A percentile compares a stretch with the other conserved stretches of the same genome.
Evolutionary conservation across 164 flowering plant genomes (phyloP).

Genomic region (Berberis thunbergii): DNA sequence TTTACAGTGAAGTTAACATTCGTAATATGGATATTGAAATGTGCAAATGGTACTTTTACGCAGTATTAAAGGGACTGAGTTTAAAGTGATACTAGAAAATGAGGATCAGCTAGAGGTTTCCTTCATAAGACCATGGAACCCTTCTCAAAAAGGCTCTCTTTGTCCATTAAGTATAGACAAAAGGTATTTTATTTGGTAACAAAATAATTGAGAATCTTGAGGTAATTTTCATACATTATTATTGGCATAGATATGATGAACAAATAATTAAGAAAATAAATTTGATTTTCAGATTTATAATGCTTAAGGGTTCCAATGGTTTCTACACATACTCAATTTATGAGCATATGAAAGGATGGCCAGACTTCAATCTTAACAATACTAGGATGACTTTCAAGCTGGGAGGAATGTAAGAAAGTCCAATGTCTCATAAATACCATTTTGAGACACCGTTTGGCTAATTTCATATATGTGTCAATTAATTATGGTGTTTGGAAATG

Average conservation of each 20-base stretch:
- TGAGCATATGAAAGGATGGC: constrained; percentile 83
- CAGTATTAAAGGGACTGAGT: constrained; percentile 64
- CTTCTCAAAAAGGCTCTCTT: constrained; percentile 41
- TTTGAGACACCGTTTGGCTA: too few relatives aligned
- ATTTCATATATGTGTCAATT: too few relatives aligned
- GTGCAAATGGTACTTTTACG: constrained; percentile 2
- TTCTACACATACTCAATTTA: constrained; percentile 80
- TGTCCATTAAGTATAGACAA: constrained; percentile 76
- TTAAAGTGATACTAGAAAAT: constrained; percentile 49
- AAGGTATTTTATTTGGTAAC: constrained; percentile 32
- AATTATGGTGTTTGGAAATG: too few relatives aligned
- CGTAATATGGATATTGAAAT: too few relatives aligned
- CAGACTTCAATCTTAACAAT: constrained; percentile 47
- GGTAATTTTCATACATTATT: too few relatives aligned
- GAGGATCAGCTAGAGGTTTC: constrained; percentile 81
- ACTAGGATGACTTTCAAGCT: constrained; percentile 23
- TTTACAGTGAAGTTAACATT: too few relatives aligned
- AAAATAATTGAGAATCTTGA: background rate
- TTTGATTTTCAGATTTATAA: constrained; percentile 38
- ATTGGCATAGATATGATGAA: too few relatives aligned
- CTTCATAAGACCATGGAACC: constrained; percentile 66
- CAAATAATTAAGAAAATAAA: too few relatives aligned
- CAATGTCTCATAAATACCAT: too few relatives aligned
- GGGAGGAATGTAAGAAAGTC: too few relatives aligned
- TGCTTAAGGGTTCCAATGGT: constrained; percentile 81